Evolutionary conservation across 371 early-diverging fungal genomes (phyloP).

Genomic region (Mucor indicus): DNA sequence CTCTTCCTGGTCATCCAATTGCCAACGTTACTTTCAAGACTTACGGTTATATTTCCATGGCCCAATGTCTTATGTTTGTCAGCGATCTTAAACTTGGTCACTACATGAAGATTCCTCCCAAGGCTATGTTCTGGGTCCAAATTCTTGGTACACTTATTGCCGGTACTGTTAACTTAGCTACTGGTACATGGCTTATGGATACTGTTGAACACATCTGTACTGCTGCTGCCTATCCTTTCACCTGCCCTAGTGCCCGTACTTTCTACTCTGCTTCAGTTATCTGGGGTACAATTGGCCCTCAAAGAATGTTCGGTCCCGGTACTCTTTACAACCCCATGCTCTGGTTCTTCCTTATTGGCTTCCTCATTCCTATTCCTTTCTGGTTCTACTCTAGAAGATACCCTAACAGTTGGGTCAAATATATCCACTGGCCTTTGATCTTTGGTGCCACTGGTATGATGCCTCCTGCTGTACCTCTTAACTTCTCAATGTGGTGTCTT

Average conservation of each 20-base stretch:
- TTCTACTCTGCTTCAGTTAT: slow-evolving; percentile 67
- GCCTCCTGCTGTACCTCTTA: slow-evolving; percentile 63
- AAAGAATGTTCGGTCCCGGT: slow-evolving; percentile 62
- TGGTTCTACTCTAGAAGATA: slow-evolving; percentile 43
- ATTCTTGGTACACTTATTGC: slow-evolving; percentile 54
- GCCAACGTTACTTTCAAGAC: slow-evolving; percentile 69
- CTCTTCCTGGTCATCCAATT: slow-evolving; percentile 62
- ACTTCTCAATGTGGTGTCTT: slow-evolving; percentile 62
- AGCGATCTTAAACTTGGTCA: slow-evolving; percentile 68
- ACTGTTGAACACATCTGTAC: slow-evolving; percentile 61
- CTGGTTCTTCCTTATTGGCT: slow-evolving; percentile 65
- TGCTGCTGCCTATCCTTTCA: slow-evolving; percentile 42
- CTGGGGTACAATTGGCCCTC: slow-evolving; percentile 75
- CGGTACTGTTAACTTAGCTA: slow-evolving; percentile 59
- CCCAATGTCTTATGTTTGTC: slow-evolving; percentile 59
- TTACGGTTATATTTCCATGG: slow-evolving; percentile 59
- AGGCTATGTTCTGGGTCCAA: slow-evolving; percentile 68
- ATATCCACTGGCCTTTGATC: slow-evolving; percentile 63
- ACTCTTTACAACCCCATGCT: slow-evolving; percentile 55
- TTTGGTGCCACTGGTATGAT: slow-evolving; percentile 65
- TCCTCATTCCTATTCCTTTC: slow-evolving; percentile 62
- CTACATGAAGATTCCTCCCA: slow-evolving; percentile 69
- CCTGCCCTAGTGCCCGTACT: slow-evolving; percentile 61
- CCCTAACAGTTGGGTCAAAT: slow-evolving; percentile 55
- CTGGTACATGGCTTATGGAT: slow-evolving; percentile 65